Evolutionary conservation across 257 asterid species (phyloP).

Genomic region (Anisodus tanguticus): DNA sequence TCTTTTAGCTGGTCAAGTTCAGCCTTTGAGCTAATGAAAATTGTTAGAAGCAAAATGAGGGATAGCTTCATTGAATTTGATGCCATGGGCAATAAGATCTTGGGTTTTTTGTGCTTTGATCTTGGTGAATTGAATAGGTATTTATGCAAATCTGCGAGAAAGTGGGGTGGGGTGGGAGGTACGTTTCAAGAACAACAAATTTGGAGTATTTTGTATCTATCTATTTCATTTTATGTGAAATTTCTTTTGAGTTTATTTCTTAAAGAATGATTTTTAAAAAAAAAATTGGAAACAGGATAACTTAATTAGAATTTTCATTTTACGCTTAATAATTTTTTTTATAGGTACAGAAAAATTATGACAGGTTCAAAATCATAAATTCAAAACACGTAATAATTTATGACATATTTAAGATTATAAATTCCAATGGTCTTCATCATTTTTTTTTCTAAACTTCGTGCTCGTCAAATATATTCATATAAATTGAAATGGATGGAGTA

Average conservation of each 20-base stretch:
- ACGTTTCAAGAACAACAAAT: neutral
- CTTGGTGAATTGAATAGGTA: neutral
- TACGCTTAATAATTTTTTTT: neutral
- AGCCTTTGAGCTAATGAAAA: conserved; percentile 28
- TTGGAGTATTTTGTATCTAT: neutral
- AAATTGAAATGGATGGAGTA: neutral
- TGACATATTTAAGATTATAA: too few species aligned
- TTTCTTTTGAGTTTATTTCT: neutral
- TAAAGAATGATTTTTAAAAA: neutral
- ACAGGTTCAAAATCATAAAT: neutral
- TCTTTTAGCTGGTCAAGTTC: conserved; percentile 37
- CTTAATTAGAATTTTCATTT: neutral
- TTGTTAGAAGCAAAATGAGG: conserved; percentile 31
- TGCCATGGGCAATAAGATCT: conserved; percentile 30
- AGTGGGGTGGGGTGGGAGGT: too few species aligned
- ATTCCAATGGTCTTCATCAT: neutral
- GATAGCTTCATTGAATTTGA: conserved; percentile 21
- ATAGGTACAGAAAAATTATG: neutral
- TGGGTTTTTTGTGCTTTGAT: neutral
- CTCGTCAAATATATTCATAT: neutral
- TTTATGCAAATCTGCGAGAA: neutral
- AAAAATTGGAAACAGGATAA: neutral
- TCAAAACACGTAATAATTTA: neutral
- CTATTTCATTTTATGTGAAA: neutral
- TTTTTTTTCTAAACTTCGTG: neutral